phyloP scores from a whole-genome alignment of 768 basidiomycete genomes.

The Rhodocollybia butyracea region DNA sequence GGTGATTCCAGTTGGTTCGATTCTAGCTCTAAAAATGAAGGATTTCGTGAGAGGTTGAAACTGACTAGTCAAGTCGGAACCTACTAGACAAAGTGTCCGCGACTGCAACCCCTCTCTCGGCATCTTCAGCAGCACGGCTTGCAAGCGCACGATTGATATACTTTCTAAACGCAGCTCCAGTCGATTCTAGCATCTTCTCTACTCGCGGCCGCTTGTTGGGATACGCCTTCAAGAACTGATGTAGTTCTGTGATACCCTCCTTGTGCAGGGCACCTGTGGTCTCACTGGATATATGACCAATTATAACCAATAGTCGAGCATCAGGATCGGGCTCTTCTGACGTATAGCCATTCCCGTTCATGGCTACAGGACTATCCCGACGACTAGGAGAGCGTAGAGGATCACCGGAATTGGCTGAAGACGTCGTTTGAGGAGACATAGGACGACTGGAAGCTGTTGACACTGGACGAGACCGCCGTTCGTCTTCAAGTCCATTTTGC shows the following conservation, averaged over 20 bases:
- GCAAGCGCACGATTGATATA: conserved; percentile 88
- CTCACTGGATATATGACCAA: conserved; percentile 85
- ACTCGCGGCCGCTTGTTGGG: conserved; percentile 81
- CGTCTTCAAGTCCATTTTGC: conserved; percentile 29
- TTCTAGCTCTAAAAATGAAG: conserved; percentile 52
- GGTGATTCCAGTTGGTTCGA: conserved; percentile 44
- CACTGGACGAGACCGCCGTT: conserved; percentile 41
- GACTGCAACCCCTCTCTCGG: conserved; percentile 77
- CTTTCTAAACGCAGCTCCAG: conserved; percentile 86
- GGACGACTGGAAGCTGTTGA: conserved; percentile 68
- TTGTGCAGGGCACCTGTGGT: conserved; percentile 88
- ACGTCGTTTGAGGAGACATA: conserved; percentile 63
- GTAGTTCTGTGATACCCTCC: conserved; percentile 91
- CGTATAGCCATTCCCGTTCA: conserved; percentile 51
- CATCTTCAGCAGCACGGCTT: conserved; percentile 83
- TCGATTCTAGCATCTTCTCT: conserved; percentile 85
- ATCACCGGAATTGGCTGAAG: conserved; percentile 45
- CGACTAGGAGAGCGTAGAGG: conserved; percentile 58
- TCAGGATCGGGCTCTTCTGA: conserved; percentile 86
- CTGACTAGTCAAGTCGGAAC: conserved; percentile 24
- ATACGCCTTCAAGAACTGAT: conserved; percentile 89
- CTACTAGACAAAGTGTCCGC: conserved; percentile 79
- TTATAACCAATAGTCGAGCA: conserved; percentile 75
- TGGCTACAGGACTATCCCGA: conserved; percentile 60
- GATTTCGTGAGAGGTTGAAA: conserved; percentile 9